Evolutionary conservation across 306 rosid genomes (phyloP).

Genomic region (Pyrus pyrifolia): DNA sequence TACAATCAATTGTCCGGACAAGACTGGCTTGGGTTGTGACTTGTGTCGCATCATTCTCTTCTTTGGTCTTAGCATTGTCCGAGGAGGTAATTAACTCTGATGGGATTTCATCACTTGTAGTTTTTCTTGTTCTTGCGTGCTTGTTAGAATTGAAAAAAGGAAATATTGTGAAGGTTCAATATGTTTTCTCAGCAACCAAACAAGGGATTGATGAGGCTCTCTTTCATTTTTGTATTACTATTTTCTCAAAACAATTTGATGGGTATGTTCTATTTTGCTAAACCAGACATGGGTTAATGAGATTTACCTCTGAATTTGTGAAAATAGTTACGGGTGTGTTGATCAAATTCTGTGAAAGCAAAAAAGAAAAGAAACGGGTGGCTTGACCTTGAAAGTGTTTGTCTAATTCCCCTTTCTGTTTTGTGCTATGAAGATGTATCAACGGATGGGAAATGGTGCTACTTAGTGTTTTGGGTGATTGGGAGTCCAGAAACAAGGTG

Average conservation of each 20-base stretch:
- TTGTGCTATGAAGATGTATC: conserved; percentile 58
- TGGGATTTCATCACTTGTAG: not conserved
- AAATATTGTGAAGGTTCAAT: not conserved
- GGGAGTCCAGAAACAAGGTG: conserved; percentile 73
- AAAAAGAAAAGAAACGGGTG: not conserved
- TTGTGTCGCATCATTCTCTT: conserved; percentile 92
- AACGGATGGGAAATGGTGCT: conserved; percentile 98
- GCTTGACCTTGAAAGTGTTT: conserved; percentile 2
- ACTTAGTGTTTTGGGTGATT: conserved; percentile 78
- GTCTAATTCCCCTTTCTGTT: not conserved
- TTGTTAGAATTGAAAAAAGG: too few relatives aligned
- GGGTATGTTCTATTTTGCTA: not conserved
- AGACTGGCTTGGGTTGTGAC: conserved; percentile 90
- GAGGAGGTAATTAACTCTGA: conserved; percentile 59
- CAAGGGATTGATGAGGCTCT: not conserved
- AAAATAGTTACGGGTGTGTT: conserved; percentile 6
- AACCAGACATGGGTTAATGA: not conserved
- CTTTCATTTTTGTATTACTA: not conserved
- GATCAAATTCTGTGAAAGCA: not conserved
- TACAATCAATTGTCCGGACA: conserved; percentile 94
- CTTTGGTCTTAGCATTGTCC: conserved; percentile 82
- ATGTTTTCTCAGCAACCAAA: not conserved
- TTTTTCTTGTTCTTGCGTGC: not conserved
- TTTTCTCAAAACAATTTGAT: not conserved
- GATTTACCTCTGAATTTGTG: conserved; percentile 3